These are phyloP conservation scores for Hamigera avellanea DNA, from an alignment of 495 filamentous ascomycete species.

Conservation along the genomic window DNA sequence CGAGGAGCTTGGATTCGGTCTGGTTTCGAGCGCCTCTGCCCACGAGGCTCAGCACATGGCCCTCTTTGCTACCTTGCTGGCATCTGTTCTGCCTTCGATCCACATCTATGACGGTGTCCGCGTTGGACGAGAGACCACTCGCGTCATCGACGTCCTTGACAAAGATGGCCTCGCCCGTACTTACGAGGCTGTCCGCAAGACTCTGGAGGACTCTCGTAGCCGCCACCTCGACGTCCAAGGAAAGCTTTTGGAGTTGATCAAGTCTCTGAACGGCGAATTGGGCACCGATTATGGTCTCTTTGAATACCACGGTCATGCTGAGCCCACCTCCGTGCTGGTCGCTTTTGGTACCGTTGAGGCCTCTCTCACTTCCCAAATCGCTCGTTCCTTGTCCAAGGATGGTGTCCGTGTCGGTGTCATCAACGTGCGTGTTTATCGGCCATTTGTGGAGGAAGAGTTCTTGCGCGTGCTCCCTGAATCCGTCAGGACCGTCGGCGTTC, in stretches of 20 bases:
- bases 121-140: conserved; percentile 72
- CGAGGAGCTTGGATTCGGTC: conserved; percentile 83
- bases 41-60: conserved; percentile 96
- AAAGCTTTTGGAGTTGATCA: conserved; percentile 62
- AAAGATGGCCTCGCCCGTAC: conserved; percentile 54
- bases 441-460: conserved; percentile 91
- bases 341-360: conserved; percentile 88
- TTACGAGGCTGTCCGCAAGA: conserved; percentile 57
- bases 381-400: conserved; percentile 54
- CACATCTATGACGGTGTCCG: conserved; percentile 90
- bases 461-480: conserved; percentile 65
- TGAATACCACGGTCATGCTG: conserved; percentile 82
- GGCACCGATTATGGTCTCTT: conserved; percentile 87
- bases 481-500: conserved; percentile 56
- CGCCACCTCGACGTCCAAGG: conserved; percentile 64
- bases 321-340: conserved; percentile 69
- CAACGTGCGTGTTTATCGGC: conserved; percentile 85
- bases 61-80: conserved; percentile 73
- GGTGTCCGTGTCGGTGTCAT: conserved; percentile 73
- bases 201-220: conserved; percentile 46
- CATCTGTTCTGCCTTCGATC: conserved; percentile 67
- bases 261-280: conserved; percentile 80
- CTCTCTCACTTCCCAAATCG: conserved; percentile 73
- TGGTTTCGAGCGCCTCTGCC: conserved; percentile 73
- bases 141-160: conserved; percentile 76